These are phyloP conservation scores for Dothidotthia symphoricarpi DNA, from an alignment of 2,329 filamentous ascomycete genomes.

Conservation along the genomic window DNA sequence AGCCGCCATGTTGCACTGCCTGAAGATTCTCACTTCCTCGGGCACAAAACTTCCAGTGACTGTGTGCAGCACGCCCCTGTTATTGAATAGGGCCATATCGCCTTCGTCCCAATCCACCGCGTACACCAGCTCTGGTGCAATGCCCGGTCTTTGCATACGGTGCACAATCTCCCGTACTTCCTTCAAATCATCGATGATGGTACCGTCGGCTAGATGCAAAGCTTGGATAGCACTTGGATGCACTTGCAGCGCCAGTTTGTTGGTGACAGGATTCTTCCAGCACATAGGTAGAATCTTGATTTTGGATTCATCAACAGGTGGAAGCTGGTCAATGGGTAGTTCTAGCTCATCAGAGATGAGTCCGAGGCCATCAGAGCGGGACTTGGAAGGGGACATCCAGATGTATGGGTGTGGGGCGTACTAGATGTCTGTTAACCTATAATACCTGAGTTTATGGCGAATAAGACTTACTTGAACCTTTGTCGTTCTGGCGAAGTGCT, in stretches of 20 bases:
- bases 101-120: conserved; percentile 75
- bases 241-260: conserved; percentile 67
- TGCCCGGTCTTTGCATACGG: conserved; percentile 68
- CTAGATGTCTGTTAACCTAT: too few relatives aligned
- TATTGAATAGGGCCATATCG: conserved; percentile 76
- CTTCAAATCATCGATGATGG: conserved; percentile 65
- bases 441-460: too few relatives aligned
- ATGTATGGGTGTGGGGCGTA: conserved; percentile 79
- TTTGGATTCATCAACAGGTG: conserved; percentile 63
- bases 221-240: conserved; percentile 70
- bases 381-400: conserved; percentile 72
- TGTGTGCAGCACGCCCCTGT: conserved; percentile 70
- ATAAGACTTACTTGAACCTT: conserved; percentile 58
- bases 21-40: conserved; percentile 71
- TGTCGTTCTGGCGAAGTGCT: conserved; percentile 65
- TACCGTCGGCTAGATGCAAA: conserved; percentile 65
- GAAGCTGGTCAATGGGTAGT: conserved; percentile 58
- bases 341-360: conserved; percentile 66
- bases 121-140: conserved; percentile 67
- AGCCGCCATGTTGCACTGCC: conserved; percentile 77
- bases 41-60: conserved; percentile 73
- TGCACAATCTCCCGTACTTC: conserved; percentile 70
- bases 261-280: conserved; percentile 74
- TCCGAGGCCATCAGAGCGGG: conserved; percentile 68
- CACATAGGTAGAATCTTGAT: conserved; percentile 73